A percentile compares a stretch with the other conserved stretches of the same genome.
These are phyloP conservation scores for Candida buenavistaensis DNA, from an alignment of 1,139 yeast species.

Conservation along the genomic window DNA sequence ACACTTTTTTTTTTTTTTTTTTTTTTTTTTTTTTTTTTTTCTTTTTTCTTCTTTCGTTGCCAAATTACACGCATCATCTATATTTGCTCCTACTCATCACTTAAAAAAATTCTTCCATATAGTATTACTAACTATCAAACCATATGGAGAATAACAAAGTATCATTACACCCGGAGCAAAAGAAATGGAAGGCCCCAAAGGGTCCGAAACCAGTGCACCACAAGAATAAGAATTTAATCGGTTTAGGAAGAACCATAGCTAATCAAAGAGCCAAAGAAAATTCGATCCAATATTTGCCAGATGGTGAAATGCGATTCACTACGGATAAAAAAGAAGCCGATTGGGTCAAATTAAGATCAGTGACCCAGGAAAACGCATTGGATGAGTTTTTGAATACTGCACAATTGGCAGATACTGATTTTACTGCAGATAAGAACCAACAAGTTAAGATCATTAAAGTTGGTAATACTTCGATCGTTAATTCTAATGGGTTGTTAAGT, in stretches of 20 bases:
- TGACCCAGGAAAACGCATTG: slow-evolving; percentile 89
- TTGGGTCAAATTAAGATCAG: slow-evolving; percentile 90
- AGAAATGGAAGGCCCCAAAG: slow-evolving; percentile 68
- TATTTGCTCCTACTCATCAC: too few species aligned
- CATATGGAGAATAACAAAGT: slow-evolving; percentile 35
- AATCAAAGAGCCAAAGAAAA: slow-evolving; percentile 73
- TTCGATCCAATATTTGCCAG: slow-evolving; percentile 70
- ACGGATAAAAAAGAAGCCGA: slow-evolving; percentile 81
- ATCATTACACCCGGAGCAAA: slow-evolving; percentile 47
- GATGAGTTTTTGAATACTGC: slow-evolving; percentile 96
- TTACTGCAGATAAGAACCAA: slow-evolving; percentile 84
- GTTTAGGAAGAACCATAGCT: slow-evolving; percentile 82
- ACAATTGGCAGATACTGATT: slow-evolving; percentile 92
- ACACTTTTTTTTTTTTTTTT: not conserved
- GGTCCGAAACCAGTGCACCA: slow-evolving; percentile 90
- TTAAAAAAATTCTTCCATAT: not conserved
- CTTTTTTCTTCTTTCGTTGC: too few species aligned
- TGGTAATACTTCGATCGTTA: slow-evolving; percentile 56
- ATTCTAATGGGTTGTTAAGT: slow-evolving; percentile 52
- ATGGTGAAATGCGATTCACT: slow-evolving; percentile 82
- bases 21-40: too few species aligned
- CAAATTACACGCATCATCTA: slow-evolving; percentile 1
- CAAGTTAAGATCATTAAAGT: slow-evolving; percentile 83
- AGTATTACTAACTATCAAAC: not conserved
- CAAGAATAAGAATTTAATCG: slow-evolving; percentile 79